phyloP scores from a whole-genome alignment of 2,329 filamentous ascomycete species.

The Metarhizium rileyi region DNA sequence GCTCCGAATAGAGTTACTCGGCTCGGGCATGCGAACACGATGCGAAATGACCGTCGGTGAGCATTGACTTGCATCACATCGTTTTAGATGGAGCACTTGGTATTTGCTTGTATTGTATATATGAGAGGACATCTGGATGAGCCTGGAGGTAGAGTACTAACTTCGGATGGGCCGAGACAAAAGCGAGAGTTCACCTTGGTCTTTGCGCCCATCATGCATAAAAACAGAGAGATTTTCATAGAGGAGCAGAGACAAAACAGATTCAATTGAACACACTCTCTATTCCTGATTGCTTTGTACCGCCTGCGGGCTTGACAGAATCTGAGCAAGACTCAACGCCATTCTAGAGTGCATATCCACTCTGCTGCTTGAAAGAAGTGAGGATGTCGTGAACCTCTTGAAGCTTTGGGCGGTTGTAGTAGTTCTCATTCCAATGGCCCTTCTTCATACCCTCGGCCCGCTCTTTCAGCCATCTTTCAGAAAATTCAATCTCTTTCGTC shows the following conservation, averaged over 20 bases:
- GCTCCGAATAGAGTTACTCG: too few species aligned
- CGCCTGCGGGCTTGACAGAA: background rate
- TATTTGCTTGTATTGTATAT: too few species aligned
- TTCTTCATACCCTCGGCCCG: slow-evolving; percentile 27
- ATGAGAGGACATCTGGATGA: too few species aligned
- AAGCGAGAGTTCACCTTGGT: too few species aligned
- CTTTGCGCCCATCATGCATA: too few species aligned
- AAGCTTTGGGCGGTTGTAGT: slow-evolving; percentile 37
- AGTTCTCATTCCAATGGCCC: slow-evolving; percentile 41
- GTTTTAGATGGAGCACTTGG: too few species aligned
- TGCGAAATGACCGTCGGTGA: too few species aligned
- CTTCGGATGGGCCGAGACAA: too few species aligned
- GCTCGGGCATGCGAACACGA: too few species aligned
- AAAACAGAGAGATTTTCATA: too few species aligned
- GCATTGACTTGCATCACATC: too few species aligned
- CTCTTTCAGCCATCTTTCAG: slow-evolving; percentile 35
- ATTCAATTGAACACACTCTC: background rate
- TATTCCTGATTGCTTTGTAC: background rate
- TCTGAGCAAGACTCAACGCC: background rate
- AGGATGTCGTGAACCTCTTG: slow-evolving; percentile 30
- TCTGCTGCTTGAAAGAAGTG: slow-evolving; percentile 12
- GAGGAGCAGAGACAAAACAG: background rate
- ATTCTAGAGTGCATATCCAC: background rate
- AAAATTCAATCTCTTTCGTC: slow-evolving; percentile 34
- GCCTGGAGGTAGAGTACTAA: too few species aligned